Evolutionary conservation across 1,284 basidiomycete genomes (phyloP).

Genomic region (Sparassis latifolia): DNA sequence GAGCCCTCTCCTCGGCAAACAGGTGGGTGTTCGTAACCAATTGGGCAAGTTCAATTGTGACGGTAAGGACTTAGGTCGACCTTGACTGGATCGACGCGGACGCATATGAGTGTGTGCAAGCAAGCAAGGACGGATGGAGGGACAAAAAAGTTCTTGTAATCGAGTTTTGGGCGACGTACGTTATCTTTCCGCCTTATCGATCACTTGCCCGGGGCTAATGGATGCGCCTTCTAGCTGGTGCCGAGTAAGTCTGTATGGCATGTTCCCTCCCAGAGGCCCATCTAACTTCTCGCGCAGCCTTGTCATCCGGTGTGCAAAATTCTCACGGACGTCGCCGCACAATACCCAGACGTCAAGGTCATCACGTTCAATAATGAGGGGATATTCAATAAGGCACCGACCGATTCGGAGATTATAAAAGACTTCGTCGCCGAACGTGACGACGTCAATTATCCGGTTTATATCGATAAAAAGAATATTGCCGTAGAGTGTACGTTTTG

Average conservation of each 20-base stretch:
- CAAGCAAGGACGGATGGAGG: slow-evolving; percentile 23
- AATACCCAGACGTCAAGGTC: slow-evolving; percentile 21
- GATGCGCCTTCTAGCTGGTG: slow-evolving; percentile 16
- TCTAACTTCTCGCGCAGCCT: slow-evolving; percentile 14
- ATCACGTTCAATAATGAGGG: slow-evolving; percentile 28
- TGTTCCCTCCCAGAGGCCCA: too few species aligned
- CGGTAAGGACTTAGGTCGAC: slow-evolving; percentile 10
- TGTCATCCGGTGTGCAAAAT: slow-evolving; percentile 25
- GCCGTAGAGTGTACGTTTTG: slow-evolving; percentile 22
- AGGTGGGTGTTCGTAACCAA: neutral
- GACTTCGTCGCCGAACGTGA: slow-evolving; percentile 19
- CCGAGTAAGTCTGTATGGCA: slow-evolving; percentile 14
- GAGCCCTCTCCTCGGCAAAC: slow-evolving; percentile 24
- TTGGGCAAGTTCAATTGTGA: too few species aligned
- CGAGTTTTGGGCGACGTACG: slow-evolving; percentile 29
- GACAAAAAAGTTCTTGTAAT: slow-evolving; percentile 23
- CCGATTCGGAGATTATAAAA: slow-evolving; percentile 21
- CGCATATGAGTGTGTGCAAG: slow-evolving; percentile 22
- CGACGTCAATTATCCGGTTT: slow-evolving; percentile 27
- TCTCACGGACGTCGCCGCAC: slow-evolving; percentile 21
- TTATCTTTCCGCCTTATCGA: slow-evolving; percentile 5
- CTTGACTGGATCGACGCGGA: slow-evolving; percentile 25
- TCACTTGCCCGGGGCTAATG: neutral
- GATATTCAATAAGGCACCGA: slow-evolving; percentile 24
- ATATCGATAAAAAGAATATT: slow-evolving; percentile 23